Evolutionary conservation across 108 stramenopile genomes (phyloP).

Genomic region (Nitzschia palea): DNA sequence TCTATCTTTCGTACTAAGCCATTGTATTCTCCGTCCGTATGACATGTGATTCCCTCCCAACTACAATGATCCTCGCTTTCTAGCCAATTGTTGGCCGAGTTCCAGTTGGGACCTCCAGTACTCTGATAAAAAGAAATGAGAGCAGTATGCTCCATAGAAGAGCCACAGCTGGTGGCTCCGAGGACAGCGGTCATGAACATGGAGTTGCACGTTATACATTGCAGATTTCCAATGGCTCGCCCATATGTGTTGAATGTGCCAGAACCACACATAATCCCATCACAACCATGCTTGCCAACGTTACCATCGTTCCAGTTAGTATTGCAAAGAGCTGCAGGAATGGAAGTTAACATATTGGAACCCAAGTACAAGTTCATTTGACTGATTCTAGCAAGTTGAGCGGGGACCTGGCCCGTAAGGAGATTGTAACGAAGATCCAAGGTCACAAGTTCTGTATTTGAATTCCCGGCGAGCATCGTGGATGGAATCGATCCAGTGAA

Average conservation of each 20-base stretch:
- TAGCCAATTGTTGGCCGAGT: constrained; percentile 36
- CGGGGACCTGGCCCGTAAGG: constrained; percentile 60
- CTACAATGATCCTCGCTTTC: constrained; percentile 33
- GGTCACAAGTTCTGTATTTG: constrained; percentile 27
- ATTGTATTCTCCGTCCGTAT: constrained; percentile 21
- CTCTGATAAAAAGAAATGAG: constrained; percentile 47
- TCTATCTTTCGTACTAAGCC: constrained; percentile 56
- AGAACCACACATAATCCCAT: constrained; percentile 66
- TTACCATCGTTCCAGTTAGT: constrained; percentile 51
- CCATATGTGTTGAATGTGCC: constrained; percentile 65
- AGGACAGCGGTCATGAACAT: constrained; percentile 37
- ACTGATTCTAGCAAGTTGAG: constrained; percentile 35
- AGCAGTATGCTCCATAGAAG: constrained; percentile 48
- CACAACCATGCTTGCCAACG: constrained; percentile 51
- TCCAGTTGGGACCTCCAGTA: constrained; percentile 41
- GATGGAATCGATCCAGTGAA: constrained; percentile 36
- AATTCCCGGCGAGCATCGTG: constrained; percentile 15
- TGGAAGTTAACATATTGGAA: constrained; percentile 28
- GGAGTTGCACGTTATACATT: constrained; percentile 50
- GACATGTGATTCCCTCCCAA: constrained; percentile 53
- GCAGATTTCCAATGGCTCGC: constrained; percentile 39
- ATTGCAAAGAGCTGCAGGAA: constrained; percentile 33
- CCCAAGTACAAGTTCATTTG: constrained; percentile 29
- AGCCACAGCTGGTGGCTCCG: constrained; percentile 56
- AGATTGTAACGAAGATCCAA: constrained; percentile 46